Conservation (phyloP, 345 rosid genomes). For the Mercurialis annua region DNA sequence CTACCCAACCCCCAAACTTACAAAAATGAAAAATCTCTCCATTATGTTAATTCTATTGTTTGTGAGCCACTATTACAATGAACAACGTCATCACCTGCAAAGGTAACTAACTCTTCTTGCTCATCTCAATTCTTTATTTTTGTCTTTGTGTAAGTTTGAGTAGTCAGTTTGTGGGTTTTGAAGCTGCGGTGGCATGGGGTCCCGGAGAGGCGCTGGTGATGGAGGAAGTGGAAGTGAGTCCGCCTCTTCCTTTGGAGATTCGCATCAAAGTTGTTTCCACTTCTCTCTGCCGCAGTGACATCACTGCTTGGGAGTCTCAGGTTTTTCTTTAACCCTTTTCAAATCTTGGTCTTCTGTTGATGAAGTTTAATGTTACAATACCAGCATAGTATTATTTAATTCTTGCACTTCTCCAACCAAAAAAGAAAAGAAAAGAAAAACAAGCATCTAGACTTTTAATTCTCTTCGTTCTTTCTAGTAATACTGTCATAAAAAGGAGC, state of each 20-base stretch:
- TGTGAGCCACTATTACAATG: background rate
- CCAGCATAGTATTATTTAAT: background rate
- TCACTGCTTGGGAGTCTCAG: slow-evolving; percentile 84
- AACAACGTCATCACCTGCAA: slow-evolving; percentile 38
- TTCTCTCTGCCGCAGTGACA: slow-evolving; percentile 85
- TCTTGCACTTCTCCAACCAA: background rate
- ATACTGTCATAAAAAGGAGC: background rate
- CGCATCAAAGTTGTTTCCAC: slow-evolving; percentile 78
- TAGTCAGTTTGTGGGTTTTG: background rate
- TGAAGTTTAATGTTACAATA: background rate
- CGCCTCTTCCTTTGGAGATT: slow-evolving; percentile 78
- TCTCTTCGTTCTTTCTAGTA: background rate
- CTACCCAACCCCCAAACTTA: too few relatives aligned
- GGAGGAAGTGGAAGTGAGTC: slow-evolving; percentile 79
- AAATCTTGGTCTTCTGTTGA: too few relatives aligned
- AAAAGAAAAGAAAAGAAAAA: background rate
- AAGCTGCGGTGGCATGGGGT: slow-evolving; percentile 95
- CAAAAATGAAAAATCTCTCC: too few relatives aligned
- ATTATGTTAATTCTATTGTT: too few relatives aligned
- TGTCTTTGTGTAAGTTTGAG: background rate
- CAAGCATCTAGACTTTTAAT: background rate
- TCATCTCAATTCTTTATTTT: background rate
- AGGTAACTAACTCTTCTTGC: slow-evolving; percentile 19
- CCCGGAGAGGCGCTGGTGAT: slow-evolving; percentile 74
- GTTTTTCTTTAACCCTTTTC: slow-evolving; percentile 17